A percentile compares a stretch with the other conserved stretches of the same genome.
phyloP scores from a whole-genome alignment of 305 asterid genomes.

The Caryopteris hybrid region DNA sequence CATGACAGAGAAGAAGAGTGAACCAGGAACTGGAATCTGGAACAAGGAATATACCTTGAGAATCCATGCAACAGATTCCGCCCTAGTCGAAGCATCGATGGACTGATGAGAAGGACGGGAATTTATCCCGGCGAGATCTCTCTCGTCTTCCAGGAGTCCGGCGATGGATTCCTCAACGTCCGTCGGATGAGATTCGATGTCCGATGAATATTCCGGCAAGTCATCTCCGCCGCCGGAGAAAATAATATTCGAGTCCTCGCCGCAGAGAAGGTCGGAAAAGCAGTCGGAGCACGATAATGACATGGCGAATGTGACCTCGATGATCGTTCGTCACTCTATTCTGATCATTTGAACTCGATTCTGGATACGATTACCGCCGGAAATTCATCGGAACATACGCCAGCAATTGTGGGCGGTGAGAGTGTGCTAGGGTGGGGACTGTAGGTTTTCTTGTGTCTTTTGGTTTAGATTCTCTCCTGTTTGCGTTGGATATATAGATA shows the following conservation, averaged over 20 bases:
- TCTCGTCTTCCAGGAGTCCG: constrained; percentile 63
- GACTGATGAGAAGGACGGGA: constrained; percentile 34
- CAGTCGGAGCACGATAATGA: constrained; percentile 68
- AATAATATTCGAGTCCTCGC: constrained; percentile 47
- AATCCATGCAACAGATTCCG: constrained; percentile 82
- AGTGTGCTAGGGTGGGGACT: constrained; percentile 28
- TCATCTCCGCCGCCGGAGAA: constrained; percentile 42
- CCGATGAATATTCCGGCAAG: constrained; percentile 56
- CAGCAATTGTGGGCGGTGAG: constrained; percentile 42
- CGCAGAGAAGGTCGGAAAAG: constrained; percentile 82
- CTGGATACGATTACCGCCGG: constrained; percentile 27
- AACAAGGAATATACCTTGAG: constrained; percentile 52
- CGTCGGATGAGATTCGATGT: constrained; percentile 30
- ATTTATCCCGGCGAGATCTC: constrained; percentile 38
- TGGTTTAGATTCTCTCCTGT: constrained; percentile 33
- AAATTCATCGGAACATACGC: constrained; percentile 47
- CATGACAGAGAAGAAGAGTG: constrained; percentile 12
- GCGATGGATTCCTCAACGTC: constrained; percentile 61
- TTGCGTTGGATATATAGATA: constrained; percentile 38
- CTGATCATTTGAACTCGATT: constrained; percentile 22
- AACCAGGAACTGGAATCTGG: constrained; percentile 7
- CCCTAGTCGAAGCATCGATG: constrained; percentile 52
- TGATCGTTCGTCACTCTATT: constrained; percentile 37
- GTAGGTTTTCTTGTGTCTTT: constrained; percentile 31
- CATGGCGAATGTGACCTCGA: constrained; percentile 38